phyloP scores from a whole-genome alignment of 192 early-diverging fungal species.

The Thamnidium elegans region DNA sequence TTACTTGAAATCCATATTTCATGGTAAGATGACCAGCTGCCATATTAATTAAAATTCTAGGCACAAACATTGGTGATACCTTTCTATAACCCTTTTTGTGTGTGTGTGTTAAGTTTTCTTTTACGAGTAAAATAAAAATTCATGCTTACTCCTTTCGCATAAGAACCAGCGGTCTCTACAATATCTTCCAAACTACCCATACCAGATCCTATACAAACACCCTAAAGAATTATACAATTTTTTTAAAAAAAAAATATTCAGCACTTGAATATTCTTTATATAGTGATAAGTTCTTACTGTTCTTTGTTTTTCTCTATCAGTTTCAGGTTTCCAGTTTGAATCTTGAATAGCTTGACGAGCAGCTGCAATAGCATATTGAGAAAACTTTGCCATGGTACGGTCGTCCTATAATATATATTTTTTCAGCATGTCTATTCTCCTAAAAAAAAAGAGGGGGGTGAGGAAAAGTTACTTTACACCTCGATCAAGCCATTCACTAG shows the following conservation, averaged over 20 bases:
- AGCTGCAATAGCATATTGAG: slow-evolving; percentile 81
- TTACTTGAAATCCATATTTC: slow-evolving; percentile 73
- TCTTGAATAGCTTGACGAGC: slow-evolving; percentile 85
- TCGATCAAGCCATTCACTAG: slow-evolving; percentile 69
- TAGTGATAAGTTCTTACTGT: slow-evolving; percentile 45
- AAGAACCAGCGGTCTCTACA: slow-evolving; percentile 50
- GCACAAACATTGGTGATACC: slow-evolving; percentile 89
- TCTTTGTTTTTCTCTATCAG: slow-evolving; percentile 56
- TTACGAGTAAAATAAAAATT: not conserved
- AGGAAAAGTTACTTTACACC: slow-evolving; percentile 51
- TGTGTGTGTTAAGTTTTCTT: not conserved
- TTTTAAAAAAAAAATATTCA: slow-evolving; percentile 10
- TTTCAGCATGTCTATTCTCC: not conserved
- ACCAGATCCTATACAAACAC: slow-evolving; percentile 93
- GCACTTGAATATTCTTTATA: not conserved
- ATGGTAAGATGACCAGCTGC: slow-evolving; percentile 92
- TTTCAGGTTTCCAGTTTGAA: slow-evolving; percentile 63
- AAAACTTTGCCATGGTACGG: slow-evolving; percentile 76
- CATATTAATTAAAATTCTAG: slow-evolving; percentile 90
- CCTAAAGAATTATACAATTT: slow-evolving; percentile 43
- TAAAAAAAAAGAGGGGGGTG: not conserved
- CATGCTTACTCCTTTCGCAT: slow-evolving; percentile 48
- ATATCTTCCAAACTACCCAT: slow-evolving; percentile 92
- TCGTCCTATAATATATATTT: slow-evolving; percentile 55
- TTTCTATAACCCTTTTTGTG: slow-evolving; percentile 61